Conservation (phyloP, 306 rosid genomes). For the Vigna unguiculata region DNA sequence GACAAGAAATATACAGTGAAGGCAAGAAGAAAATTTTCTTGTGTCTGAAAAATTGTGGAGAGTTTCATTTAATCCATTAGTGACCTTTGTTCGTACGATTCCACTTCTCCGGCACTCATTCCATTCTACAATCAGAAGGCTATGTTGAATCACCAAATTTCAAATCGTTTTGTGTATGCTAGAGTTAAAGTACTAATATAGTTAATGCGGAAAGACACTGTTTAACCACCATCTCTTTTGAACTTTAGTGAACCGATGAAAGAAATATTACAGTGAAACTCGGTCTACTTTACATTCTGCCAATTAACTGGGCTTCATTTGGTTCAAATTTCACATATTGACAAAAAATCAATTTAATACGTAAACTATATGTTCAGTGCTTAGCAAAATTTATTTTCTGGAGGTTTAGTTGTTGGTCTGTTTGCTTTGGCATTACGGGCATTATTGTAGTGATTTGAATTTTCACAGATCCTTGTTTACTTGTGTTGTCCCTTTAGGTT, state of each 20-base stretch:
- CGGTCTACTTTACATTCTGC: conserved; percentile 1
- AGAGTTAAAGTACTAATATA: neutral
- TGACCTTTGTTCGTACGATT: conserved; percentile 12
- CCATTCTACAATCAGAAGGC: neutral
- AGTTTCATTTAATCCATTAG: neutral
- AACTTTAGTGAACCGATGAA: conserved; percentile 10
- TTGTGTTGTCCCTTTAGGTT: conserved; percentile 57
- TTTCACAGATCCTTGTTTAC: neutral
- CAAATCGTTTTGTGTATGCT: conserved; percentile 5
- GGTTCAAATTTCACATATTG: conserved; percentile 25
- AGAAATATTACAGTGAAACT: neutral
- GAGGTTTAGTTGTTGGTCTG: neutral
- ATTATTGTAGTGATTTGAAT: conserved; percentile 4
- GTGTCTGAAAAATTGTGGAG: neutral
- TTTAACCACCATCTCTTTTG: neutral
- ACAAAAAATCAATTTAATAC: neutral
- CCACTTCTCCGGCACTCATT: neutral
- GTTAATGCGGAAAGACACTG: neutral
- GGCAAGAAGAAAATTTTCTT: conserved; percentile 44
- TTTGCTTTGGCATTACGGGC: neutral
- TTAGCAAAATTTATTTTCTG: neutral
- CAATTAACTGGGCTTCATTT: neutral
- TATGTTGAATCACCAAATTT: neutral
- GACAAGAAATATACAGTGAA: conserved; percentile 89
- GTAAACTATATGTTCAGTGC: neutral